These are phyloP conservation scores for Pythium rhizo-oryzae DNA, from an alignment of 352 stramenopile genomes.

Conservation along the genomic window DNA sequence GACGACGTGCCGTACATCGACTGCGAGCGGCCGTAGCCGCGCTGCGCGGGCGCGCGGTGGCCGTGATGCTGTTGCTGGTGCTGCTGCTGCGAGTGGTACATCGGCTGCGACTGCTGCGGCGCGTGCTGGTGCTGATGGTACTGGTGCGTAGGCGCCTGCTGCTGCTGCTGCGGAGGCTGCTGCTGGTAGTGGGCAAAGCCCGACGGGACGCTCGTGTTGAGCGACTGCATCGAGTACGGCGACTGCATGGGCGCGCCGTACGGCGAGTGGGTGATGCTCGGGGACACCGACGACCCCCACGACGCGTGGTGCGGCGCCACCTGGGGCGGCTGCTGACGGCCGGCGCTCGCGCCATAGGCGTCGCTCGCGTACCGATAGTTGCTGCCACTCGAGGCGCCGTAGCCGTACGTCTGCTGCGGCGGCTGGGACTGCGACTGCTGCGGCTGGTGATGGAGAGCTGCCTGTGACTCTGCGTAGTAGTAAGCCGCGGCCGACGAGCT, in stretches of 20 bases:
- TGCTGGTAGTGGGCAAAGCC: conserved; percentile 13
- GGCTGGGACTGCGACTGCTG: conserved; percentile 9
- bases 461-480: conserved; percentile 22
- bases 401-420: conserved; percentile 9
- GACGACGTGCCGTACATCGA: conserved; percentile 22
- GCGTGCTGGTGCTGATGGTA: conserved; percentile 17
- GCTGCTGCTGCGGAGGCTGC: conserved; percentile 4
- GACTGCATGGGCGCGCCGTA: conserved; percentile 9
- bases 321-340: neutral
- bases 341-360: neutral
- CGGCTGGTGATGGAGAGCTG: conserved; percentile 1
- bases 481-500: conserved; percentile 15
- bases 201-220: conserved; percentile 1
- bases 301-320: conserved; percentile 14
- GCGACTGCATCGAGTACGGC: conserved; percentile 18
- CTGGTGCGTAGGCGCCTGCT: conserved; percentile 1
- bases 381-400: conserved; percentile 10
- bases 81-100: conserved; percentile 9
- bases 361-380: conserved; percentile 19
- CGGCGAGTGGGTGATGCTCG: neutral
- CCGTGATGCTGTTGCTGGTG: conserved; percentile 17
- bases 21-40: conserved; percentile 19
- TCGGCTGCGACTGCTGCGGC: neutral
- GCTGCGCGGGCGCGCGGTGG: conserved; percentile 1
- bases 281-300: neutral